Evolutionary conservation across 805 yeast species (phyloP).

Genomic region (Wickerhamiella vanderwaltii): DNA sequence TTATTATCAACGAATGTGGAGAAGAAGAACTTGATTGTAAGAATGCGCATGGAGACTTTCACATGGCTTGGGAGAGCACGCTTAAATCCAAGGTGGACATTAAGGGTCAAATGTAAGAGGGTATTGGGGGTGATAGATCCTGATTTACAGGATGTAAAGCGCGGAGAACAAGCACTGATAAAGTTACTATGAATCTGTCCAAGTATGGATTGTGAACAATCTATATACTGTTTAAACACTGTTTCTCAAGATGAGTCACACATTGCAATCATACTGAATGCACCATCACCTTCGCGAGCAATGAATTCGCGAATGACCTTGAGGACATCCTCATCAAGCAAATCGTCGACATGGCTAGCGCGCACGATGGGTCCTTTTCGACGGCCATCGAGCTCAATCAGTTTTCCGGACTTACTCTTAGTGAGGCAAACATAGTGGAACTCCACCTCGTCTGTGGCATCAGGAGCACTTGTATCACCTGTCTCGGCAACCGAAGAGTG

Average conservation of each 20-base stretch:
- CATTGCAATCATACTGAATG: conserved; percentile 67
- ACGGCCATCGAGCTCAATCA: conserved; percentile 86
- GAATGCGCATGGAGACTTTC: conserved; percentile 27
- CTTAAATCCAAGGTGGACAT: conserved; percentile 51
- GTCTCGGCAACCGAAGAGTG: conserved; percentile 29
- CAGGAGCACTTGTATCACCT: conserved; percentile 32
- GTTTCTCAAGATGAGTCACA: neutral
- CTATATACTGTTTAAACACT: neutral
- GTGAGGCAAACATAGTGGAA: conserved; percentile 72
- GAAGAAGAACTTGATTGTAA: conserved; percentile 19
- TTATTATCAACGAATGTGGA: no score
- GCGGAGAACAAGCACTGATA: neutral
- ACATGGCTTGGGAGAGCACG: conserved; percentile 28
- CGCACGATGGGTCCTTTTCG: conserved; percentile 61
- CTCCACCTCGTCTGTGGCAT: conserved; percentile 36
- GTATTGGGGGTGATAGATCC: no score
- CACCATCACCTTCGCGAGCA: conserved; percentile 32
- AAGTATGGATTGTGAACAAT: neutral
- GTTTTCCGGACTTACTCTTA: conserved; percentile 34
- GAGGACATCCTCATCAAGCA: conserved; percentile 40
- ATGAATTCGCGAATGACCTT: conserved; percentile 56
- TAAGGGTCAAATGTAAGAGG: conserved; percentile 58
- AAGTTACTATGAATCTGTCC: neutral
- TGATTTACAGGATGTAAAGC: neutral
- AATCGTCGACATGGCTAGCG: conserved; percentile 39